Evolutionary conservation across 2,329 filamentous ascomycete species (phyloP).

Genomic region (Arthrobotrys sinensis): DNA sequence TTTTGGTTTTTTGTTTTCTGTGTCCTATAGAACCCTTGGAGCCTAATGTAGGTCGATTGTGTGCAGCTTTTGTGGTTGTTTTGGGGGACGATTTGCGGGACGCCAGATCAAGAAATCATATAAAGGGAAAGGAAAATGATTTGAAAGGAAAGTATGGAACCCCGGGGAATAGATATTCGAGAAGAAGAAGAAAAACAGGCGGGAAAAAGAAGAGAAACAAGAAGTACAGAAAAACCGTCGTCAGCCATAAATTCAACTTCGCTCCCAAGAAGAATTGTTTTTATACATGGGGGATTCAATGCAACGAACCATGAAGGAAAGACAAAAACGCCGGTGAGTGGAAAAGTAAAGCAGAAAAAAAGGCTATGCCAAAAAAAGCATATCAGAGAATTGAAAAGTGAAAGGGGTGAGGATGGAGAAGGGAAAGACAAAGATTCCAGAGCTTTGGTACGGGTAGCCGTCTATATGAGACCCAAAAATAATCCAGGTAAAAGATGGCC

Average conservation of each 20-base stretch:
- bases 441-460: conserved; percentile 40
- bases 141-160: conserved; percentile 6
- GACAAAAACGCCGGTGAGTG: conserved; percentile 41
- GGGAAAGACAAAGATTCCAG: conserved; percentile 32
- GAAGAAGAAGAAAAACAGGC: conserved; percentile 29
- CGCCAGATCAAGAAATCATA: conserved; percentile 23
- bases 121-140: neutral
- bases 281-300: conserved; percentile 36
- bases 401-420: conserved; percentile 12
- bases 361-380: conserved; percentile 31
- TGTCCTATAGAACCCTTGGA: conserved; percentile 60
- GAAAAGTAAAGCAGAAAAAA: conserved; percentile 38
- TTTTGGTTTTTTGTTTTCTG: conserved; percentile 34
- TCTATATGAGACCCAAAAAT: conserved; percentile 55
- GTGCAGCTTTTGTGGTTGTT: conserved; percentile 16
- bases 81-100: conserved; percentile 19
- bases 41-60: conserved; percentile 58
- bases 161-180: conserved; percentile 10
- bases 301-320: conserved; percentile 34
- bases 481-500: conserved; percentile 53
- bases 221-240: conserved; percentile 39
- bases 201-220: conserved; percentile 20
- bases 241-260: conserved; percentile 41
- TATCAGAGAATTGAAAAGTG: conserved; percentile 15
- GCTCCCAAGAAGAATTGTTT: conserved; percentile 54